A percentile compares a stretch with the other conserved stretches of the same genome.
These are phyloP conservation scores for Fraxinus pennsylvanica DNA, from an alignment of 257 asterid genomes.

Conservation along the genomic window DNA sequence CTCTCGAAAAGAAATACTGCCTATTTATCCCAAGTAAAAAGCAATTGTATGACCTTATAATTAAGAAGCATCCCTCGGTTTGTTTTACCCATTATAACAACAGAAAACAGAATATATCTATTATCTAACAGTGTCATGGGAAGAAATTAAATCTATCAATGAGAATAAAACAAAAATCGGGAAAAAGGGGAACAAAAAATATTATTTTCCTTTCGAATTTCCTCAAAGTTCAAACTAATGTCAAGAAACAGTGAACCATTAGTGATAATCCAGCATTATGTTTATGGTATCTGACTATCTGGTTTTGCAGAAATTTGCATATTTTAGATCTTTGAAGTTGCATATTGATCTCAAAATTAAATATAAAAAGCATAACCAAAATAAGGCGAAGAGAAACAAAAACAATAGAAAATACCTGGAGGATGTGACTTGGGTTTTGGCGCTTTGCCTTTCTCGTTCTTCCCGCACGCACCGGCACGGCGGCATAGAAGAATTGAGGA, in stretches of 20 bases:
- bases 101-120: too few relatives aligned
- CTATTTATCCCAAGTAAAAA: neutral
- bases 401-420: too few relatives aligned
- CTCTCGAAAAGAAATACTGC: neutral
- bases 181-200: neutral
- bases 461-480: too few relatives aligned
- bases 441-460: too few relatives aligned
- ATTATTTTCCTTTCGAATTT: neutral
- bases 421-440: too few relatives aligned
- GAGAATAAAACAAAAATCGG: neutral
- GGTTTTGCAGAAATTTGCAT: too few relatives aligned
- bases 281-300: neutral
- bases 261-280: neutral
- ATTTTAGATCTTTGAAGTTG: too few relatives aligned
- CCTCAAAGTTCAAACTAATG: neutral
- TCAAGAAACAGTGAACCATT: slow-evolving; percentile 4
- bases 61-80: neutral
- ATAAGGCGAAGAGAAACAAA: too few relatives aligned
- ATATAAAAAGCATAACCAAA: too few relatives aligned
- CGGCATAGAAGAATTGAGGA: too few relatives aligned
- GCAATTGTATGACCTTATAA: neutral
- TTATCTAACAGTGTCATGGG: neutral
- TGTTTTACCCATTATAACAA: too few relatives aligned
- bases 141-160: neutral
- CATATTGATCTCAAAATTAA: too few relatives aligned